These are phyloP conservation scores for Corylus heterophylla DNA, from an alignment of 306 rosid genomes.

Conservation along the genomic window DNA sequence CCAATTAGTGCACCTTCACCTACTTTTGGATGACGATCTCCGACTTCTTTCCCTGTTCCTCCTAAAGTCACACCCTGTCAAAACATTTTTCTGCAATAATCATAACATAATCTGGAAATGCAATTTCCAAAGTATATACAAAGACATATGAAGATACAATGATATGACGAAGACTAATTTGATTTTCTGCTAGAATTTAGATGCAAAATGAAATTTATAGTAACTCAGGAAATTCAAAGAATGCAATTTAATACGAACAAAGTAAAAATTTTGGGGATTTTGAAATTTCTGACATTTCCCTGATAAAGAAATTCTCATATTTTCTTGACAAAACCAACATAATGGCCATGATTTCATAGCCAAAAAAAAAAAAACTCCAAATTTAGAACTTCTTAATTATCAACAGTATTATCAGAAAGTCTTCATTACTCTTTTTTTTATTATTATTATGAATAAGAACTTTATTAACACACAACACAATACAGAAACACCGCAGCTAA, in stretches of 20 bases:
- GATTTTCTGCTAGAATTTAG: conserved; percentile 5
- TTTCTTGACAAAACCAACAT: background rate
- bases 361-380: background rate
- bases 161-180: background rate
- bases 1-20: conserved; percentile 92
- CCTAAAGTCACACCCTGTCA: conserved; percentile 88
- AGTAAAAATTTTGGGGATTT: background rate
- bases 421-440: background rate
- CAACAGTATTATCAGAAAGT: background rate
- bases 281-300: background rate
- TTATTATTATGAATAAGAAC: too few relatives aligned
- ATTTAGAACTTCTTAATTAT: background rate
- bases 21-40: conserved; percentile 92
- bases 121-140: background rate
- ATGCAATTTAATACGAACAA: conserved; percentile 11
- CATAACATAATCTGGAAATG: conserved; percentile 12
- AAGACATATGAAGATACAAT: background rate
- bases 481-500: too few relatives aligned
- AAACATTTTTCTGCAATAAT: conserved; percentile 28
- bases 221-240: conserved; percentile 15
- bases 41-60: conserved; percentile 82
- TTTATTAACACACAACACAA: too few relatives aligned
- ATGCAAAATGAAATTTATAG: conserved; percentile 5
- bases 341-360: background rate
- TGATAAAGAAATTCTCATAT: background rate